A percentile compares a stretch with the other conserved stretches of the same genome.
phyloP scores from a whole-genome alignment of 345 rosid species.

The Eutrema yunnanense region DNA sequence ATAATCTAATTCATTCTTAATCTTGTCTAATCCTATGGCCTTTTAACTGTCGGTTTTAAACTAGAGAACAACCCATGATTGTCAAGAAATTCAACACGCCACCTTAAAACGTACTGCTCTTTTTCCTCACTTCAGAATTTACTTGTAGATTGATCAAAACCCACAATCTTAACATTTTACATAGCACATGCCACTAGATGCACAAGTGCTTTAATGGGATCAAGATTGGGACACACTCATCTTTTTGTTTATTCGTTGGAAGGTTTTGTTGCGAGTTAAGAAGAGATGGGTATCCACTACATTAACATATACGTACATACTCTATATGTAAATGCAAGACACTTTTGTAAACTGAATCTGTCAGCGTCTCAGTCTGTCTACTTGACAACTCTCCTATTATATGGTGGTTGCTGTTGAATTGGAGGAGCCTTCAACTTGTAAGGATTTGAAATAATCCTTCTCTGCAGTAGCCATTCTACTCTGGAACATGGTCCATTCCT shows the following conservation, averaged over 20 bases:
- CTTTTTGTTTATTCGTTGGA: neutral
- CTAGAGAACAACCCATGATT: constrained; percentile 10
- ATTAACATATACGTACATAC: constrained; percentile 23
- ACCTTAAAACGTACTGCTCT: neutral
- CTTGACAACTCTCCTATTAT: constrained; percentile 22
- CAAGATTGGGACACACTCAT: constrained; percentile 1
- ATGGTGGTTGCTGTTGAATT: constrained; percentile 30
- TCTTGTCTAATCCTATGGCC: no score
- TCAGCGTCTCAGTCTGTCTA: constrained; percentile 5
- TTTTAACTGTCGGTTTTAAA: neutral
- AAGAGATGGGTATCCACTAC: constrained; percentile 3
- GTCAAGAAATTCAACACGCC: neutral
- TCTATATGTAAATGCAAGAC: constrained; percentile 27
- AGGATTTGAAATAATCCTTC: constrained; percentile 43
- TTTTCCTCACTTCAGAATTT: neutral
- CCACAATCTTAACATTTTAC: neutral
- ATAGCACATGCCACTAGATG: neutral
- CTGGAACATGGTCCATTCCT: constrained; percentile 85
- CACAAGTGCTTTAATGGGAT: neutral
- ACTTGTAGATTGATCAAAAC: neutral
- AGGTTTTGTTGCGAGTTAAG: neutral
- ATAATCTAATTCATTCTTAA: neutral
- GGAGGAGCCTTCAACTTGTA: constrained; percentile 27
- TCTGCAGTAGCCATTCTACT: constrained; percentile 62
- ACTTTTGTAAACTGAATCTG: constrained; percentile 6